Base-by-base conservation (phyloP, 805 yeast genomes). In the Lipomyces orientalis region DNA sequence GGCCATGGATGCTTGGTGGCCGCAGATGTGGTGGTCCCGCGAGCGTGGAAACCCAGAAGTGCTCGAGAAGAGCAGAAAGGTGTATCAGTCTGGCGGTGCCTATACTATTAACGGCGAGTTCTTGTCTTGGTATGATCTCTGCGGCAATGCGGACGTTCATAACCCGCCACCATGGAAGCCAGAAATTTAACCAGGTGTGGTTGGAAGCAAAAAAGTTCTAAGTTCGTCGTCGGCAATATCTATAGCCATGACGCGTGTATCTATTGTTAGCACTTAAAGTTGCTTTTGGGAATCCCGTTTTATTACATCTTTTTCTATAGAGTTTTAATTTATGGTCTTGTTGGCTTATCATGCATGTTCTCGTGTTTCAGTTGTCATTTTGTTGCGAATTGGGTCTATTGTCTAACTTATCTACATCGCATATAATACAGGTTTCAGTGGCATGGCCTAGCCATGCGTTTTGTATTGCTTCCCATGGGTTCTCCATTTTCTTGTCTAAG, bases 1-100 rank as follows among this genome's bases (percentile, higher is more conserved):
- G 55, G 66, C 66, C 39, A 69, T 69, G 72, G 71, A 69, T 57
- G 54, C 37, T 12, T 69, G 71, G 71, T 69, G 72, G 72, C 66
- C 71, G 8, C 60, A 64, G 56, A 66, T 69, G 70, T 69, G 72
- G 72, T 69, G 70, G 68, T 68, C 52, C 22, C 33, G 37, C 34
- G 65, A 59, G 54, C 51, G 62, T 5, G 59, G 51, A n/a, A 51
- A 33, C 14, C 68, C 71, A 3, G 62, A 31, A 12, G 61, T 69
- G 12, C n/a, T 59, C 34, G 71, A 64, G 16, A 65, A 61, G 35
- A 52, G 60, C 43, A 16, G 54, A 16, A 34, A 69, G 46, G 63
- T 69, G 25, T 69, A 61, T 49, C 51, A 67, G 39, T 58, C 60
- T n/a, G 72, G 72, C 31, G 72, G 72, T 14, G 72, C 72, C 16